Evolutionary conservation across 2,329 filamentous ascomycete genomes (phyloP), one percentile per base, ranked within the genome.

Genomic region (Trichoderma afroharzianum): DNA sequence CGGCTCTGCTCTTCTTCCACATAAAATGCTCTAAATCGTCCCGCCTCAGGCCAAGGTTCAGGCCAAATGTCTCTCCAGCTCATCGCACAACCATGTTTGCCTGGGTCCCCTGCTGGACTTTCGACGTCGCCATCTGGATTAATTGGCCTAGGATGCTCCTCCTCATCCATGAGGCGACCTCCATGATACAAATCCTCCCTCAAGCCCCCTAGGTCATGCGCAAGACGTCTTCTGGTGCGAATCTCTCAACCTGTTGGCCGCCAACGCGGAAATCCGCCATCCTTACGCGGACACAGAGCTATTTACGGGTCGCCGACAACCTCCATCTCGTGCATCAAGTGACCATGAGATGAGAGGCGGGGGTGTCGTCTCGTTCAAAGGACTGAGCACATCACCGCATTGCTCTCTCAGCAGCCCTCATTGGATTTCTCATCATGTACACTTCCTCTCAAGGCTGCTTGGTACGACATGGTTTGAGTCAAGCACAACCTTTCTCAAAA

Each of bases 241-340:
- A 8, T 36, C 9, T 24, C 6, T 26, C 30, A 61, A 53, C 39
- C 24, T 33, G 33, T 15, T 57, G 26, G 57, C 28, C 4, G 21
- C 57, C 57, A 53, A 62, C 57, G 12, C 36, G 28, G 14, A 53
- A 53, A 11, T 62, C 11, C 59, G 66, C 47, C 39, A 50, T 69
- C 33, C n/a, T 53, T 47, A 36, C 57, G 39, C 66, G 43, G 43
- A n/a, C 55, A 36, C 36, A 33, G 36, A 36, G 57, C 57, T 69
- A 62, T 69, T 62, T 62, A 33, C 66, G 66, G 57, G 53, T 53
- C 26, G 7, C 47, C 32, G 57, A 59, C 26, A 69, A n/a, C 66
- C 57, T 50, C 30, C 39, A 11, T 53, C 28, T 68, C 21, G 55
- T 9, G 55, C 12, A 36, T 69, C 66, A 69, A 69, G 39, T 69